phyloP scores from a whole-genome alignment of 164 flowering plant genomes.

The Litsea cubeba region DNA sequence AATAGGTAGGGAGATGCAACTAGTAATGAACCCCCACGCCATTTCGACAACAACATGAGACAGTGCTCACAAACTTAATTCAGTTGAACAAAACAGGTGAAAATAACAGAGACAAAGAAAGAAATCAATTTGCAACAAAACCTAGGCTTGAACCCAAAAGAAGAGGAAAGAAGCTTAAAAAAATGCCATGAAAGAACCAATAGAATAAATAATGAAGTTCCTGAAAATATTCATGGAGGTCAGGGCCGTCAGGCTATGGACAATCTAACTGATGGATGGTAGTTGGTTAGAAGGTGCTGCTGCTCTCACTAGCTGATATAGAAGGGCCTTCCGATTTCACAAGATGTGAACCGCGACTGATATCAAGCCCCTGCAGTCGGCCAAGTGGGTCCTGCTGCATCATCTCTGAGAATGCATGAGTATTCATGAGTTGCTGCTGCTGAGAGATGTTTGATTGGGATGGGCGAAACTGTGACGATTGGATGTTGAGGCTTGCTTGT shows the following conservation, averaged over 20 bases:
- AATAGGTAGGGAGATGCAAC: not conserved
- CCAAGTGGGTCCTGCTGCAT: conserved; percentile 75
- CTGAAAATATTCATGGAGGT: conserved; percentile 19
- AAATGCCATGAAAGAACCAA: conserved; percentile 10
- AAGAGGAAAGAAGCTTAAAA: not conserved
- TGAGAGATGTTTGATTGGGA: conserved; percentile 40
- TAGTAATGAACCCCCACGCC: not conserved
- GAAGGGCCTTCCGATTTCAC: conserved; percentile 81
- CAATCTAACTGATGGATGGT: conserved; percentile 20
- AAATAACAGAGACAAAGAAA: not conserved
- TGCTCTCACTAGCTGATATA: conserved; percentile 79
- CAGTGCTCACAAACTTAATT: not conserved
- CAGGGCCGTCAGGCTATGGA: conserved; percentile 60
- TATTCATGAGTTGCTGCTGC: conserved; percentile 34
- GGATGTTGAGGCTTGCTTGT: conserved; percentile 43
- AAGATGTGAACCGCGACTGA: conserved; percentile 48
- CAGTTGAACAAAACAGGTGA: not conserved
- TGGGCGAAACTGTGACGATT: conserved; percentile 43
- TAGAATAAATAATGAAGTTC: conserved; percentile 17
- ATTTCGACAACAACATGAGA: not conserved
- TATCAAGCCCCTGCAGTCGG: conserved; percentile 82
- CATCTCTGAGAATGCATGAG: conserved; percentile 46
- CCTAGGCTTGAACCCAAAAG: not conserved
- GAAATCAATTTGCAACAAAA: conserved; percentile 1
- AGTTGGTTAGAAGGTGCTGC: conserved; percentile 47